phyloP scores from a whole-genome alignment of 2,329 filamentous ascomycete genomes.

The Zymoseptoria passerinii region DNA sequence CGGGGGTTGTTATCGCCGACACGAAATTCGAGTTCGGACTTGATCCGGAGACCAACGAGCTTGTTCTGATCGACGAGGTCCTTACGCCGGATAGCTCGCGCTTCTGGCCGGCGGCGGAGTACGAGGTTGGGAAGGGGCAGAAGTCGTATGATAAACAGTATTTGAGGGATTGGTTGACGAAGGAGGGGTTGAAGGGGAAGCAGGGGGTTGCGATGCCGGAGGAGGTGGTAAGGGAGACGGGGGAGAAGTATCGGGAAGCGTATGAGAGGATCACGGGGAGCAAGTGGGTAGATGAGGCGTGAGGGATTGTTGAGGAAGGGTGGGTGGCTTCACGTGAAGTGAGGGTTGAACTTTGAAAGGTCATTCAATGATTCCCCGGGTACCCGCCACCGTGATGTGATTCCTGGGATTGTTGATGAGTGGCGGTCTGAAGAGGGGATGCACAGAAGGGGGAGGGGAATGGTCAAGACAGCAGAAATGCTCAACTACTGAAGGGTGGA shows the following conservation, averaged over 20 bases:
- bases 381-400: neutral
- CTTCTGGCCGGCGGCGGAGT: slow-evolving; percentile 73
- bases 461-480: neutral
- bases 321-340: too few species aligned
- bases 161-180: slow-evolving; percentile 72
- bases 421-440: neutral
- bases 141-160: slow-evolving; percentile 74
- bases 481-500: too few species aligned
- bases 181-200: slow-evolving; percentile 65
- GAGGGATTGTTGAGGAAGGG: too few species aligned
- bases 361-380: too few species aligned
- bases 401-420: neutral
- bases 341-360: too few species aligned
- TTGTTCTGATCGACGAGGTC: slow-evolving; percentile 76
- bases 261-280: slow-evolving; percentile 51
- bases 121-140: slow-evolving; percentile 65
- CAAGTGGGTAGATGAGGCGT: slow-evolving; percentile 4
- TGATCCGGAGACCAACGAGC: slow-evolving; percentile 50
- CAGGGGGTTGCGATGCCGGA: slow-evolving; percentile 63
- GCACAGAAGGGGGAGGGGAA: neutral
- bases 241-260: slow-evolving; percentile 65
- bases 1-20: slow-evolving; percentile 69
- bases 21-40: slow-evolving; percentile 72
- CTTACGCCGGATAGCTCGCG: slow-evolving; percentile 67
- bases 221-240: slow-evolving; percentile 61